These are phyloP conservation scores for Scheffersomyces lignosus DNA, from an alignment of 805 yeast genomes.

Conservation along the genomic window DNA sequence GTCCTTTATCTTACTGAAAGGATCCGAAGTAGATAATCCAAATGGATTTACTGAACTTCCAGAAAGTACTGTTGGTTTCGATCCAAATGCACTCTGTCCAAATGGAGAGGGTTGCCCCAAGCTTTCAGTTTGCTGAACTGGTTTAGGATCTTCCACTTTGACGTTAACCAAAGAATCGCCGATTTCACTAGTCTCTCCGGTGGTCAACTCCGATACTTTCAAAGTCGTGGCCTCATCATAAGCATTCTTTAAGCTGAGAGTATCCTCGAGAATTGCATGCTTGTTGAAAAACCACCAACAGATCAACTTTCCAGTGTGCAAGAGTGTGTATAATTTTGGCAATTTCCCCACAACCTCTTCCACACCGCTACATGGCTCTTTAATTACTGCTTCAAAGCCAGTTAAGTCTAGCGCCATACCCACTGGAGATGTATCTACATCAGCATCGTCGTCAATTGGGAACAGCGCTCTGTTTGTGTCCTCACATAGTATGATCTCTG, in stretches of 20 bases:
- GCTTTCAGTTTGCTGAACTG: too few species aligned
- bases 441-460: constrained; percentile 66
- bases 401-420: constrained; percentile 68
- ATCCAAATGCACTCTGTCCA: too few species aligned
- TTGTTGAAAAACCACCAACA: constrained; percentile 67
- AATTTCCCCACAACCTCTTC: constrained; percentile 55
- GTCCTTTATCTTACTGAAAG: too few species aligned
- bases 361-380: constrained; percentile 57
- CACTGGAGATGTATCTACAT: constrained; percentile 67
- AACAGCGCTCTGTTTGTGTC: constrained; percentile 73
- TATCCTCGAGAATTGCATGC: constrained; percentile 44
- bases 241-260: not conserved
- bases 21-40: too few species aligned
- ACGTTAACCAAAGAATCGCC: too few species aligned
- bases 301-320: constrained; percentile 60
- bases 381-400: constrained; percentile 37
- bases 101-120: too few species aligned
- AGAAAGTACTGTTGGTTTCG: too few species aligned
- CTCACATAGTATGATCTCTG: constrained; percentile 49
- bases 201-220: too few species aligned
- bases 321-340: constrained; percentile 65
- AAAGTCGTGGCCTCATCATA: too few species aligned
- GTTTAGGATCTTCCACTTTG: too few species aligned
- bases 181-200: too few species aligned
- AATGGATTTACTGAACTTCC: too few species aligned